Base-by-base conservation (phyloP, 1,284 basidiomycete species). In the Schizophyllum amplum region DNA sequence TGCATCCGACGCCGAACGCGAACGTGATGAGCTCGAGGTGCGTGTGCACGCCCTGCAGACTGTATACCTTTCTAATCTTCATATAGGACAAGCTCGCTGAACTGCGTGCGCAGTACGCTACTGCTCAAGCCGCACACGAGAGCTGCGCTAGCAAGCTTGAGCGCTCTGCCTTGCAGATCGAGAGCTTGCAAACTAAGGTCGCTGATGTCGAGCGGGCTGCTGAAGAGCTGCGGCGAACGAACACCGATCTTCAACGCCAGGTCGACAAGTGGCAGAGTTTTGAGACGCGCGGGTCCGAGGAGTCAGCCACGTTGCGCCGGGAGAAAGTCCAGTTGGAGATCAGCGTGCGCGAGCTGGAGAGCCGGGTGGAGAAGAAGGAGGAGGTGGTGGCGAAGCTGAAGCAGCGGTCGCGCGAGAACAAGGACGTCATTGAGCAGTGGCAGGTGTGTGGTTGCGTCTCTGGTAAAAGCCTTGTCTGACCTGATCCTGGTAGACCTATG, bases 241-340 rank as follows among this genome's bases (percentile, higher is more conserved):
- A 77, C 56, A 68, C 71, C 2, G 79, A 86, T 47, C 69, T 88
- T 47, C 76, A 79, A 52, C 76, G 77, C 4, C 87, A 90, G 64
- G 69, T 89, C 11, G 78, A 80, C 52, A 81, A 85, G 63, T 88
- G 84, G 85, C 75, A 85, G 63, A 77, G 69, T 24, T 67, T 87
- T 13, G 88, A 89, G 63, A 82, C 72, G 24, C 82, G 80, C 56
- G 85, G 82, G 54, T 82, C 76, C 17, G 77, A 73, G 11, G 82
- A 86, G 52, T 72, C 77, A 7, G 86, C 84, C 56, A 67, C 71
- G 2, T 68, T 78, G 58, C 76, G 83, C 50, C 83, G 82, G 65
- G 71, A 74, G 55, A 78, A 78, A 17, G 71, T 78, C 13, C 78
- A 82, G 46, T 71, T 87, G 13, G 84, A 89, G 58, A 70, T 79